phyloP scores from a whole-genome alignment of 306 rosid genomes.

The Gynostemma pentaphyllum region DNA sequence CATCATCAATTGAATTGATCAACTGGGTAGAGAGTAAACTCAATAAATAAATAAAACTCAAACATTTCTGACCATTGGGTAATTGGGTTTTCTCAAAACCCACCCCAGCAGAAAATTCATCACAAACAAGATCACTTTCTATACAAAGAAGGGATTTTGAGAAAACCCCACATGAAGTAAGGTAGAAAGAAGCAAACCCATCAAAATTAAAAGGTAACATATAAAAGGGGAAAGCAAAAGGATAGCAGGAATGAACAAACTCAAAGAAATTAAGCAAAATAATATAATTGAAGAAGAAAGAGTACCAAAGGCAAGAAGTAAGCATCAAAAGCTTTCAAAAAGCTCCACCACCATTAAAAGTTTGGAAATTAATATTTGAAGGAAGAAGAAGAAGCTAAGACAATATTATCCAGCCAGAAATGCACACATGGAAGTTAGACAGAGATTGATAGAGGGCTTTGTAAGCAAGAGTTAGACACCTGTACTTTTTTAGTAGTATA shows the following conservation, averaged over 20 bases:
- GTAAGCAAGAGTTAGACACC: background rate
- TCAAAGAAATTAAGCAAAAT: background rate
- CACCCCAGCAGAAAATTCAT: background rate
- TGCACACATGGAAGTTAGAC: conserved; percentile 8
- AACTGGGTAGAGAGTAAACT: background rate
- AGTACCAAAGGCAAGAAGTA: conserved; percentile 1
- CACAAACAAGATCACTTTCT: background rate
- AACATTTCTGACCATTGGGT: background rate
- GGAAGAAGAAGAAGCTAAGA: background rate
- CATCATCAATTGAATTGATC: background rate
- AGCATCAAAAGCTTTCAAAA: background rate
- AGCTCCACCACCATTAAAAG: conserved; percentile 10
- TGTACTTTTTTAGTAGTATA: conserved; percentile 3
- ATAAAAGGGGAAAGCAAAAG: conserved; percentile 1
- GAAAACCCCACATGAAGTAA: conserved; percentile 6
- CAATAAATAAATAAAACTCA: background rate
- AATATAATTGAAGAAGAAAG: background rate
- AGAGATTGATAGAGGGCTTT: background rate
- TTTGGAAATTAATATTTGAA: background rate
- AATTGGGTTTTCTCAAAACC: background rate
- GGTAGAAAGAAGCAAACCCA: background rate
- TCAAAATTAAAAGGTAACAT: background rate
- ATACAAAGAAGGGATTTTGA: background rate
- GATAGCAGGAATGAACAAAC: background rate
- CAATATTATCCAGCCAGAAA: conserved; percentile 6